Conservation (phyloP, 495 filamentous ascomycete genomes). For the Amphirosellinia nigrospora region DNA sequence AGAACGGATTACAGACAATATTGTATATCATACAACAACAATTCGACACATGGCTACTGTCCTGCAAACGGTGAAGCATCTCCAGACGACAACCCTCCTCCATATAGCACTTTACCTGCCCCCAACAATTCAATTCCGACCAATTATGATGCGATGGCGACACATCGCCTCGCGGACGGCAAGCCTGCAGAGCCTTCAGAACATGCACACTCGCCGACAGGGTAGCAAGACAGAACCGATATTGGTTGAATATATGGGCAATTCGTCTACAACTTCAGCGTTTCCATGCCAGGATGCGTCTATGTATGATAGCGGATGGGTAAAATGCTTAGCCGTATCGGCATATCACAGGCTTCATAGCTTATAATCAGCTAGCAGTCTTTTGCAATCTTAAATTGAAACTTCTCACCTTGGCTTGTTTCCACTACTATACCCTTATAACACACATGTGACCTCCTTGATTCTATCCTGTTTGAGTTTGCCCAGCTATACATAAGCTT, state of each 20-base stretch:
- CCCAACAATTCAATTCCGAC: not conserved
- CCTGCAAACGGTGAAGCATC: constrained; percentile 2
- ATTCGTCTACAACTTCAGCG: constrained; percentile 2
- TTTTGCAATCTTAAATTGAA: constrained; percentile 1
- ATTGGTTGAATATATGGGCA: constrained; percentile 2
- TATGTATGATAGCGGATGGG: not conserved
- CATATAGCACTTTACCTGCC: constrained; percentile 1
- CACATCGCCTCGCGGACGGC: constrained; percentile 1
- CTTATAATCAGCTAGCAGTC: not conserved
- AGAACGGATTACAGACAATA: not conserved
- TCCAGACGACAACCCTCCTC: constrained; percentile 3
- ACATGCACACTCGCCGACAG: not conserved
- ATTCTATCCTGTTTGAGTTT: not conserved
- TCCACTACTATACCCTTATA: not conserved
- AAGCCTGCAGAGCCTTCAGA: constrained; percentile 1
- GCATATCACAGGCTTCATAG: not conserved
- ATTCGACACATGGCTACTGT: not conserved
- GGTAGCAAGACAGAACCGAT: constrained; percentile 1
- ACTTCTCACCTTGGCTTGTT: not conserved
- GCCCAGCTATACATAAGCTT: not conserved
- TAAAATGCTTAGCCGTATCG: not conserved
- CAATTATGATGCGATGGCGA: not conserved
- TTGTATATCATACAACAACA: not conserved
- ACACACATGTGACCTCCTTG: not conserved
- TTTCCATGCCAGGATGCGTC: not conserved